These are phyloP conservation scores for Candida chilensis DNA, from an alignment of 805 yeast genomes.

Conservation along the genomic window DNA sequence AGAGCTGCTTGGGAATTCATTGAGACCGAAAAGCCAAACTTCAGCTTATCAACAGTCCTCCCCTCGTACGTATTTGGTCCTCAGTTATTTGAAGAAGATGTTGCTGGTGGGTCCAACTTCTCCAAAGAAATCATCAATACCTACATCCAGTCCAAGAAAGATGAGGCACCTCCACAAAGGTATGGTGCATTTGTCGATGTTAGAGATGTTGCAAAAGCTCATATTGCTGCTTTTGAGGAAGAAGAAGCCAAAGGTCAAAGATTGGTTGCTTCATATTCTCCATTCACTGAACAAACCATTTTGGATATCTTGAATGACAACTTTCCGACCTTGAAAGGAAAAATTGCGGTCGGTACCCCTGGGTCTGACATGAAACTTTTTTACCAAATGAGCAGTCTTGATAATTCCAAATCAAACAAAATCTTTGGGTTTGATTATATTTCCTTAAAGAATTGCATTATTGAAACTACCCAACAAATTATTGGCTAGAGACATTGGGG, in stretches of 20 bases:
- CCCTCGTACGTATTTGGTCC: too few relatives aligned
- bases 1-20: constrained; percentile 45
- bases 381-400: too few relatives aligned
- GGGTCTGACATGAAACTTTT: too few relatives aligned
- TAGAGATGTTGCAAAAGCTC: constrained; percentile 55
- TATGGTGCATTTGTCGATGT: constrained; percentile 36
- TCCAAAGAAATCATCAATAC: too few relatives aligned
- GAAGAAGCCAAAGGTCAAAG: constrained; percentile 28
- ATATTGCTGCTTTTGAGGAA: constrained; percentile 27
- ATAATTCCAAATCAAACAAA: constrained; percentile 6
- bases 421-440: constrained; percentile 28
- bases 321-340: constrained; percentile 32
- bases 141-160: too few relatives aligned
- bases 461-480: constrained; percentile 32
- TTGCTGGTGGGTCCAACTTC: too few relatives aligned
- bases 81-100: too few relatives aligned
- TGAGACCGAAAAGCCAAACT: constrained; percentile 20
- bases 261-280: constrained; percentile 12
- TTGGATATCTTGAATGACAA: constrained; percentile 19
- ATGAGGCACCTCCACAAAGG: constrained; percentile 15
- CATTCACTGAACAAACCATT: constrained; percentile 14
- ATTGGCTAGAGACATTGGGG: too few relatives aligned
- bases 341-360: constrained; percentile 34
- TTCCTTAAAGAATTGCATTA: constrained; percentile 26
- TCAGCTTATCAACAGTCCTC: too few relatives aligned